Evolutionary conservation across 2,329 filamentous ascomycete genomes (phyloP).

Genomic region (Drechslerella dactyloides): DNA sequence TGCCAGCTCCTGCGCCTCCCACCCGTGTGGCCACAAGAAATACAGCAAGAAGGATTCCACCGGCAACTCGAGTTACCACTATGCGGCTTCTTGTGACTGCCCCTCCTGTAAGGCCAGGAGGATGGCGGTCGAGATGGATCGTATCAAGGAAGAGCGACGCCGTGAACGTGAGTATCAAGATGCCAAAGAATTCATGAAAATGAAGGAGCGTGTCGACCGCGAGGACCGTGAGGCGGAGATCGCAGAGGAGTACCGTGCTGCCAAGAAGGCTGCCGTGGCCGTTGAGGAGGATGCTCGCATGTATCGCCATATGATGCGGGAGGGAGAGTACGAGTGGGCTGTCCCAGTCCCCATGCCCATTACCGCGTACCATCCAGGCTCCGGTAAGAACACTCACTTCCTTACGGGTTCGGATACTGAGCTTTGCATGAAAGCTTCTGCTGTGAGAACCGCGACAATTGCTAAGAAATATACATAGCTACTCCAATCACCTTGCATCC

Average conservation of each 20-base stretch:
- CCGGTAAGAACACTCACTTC: constrained; percentile 9
- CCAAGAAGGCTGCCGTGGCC: constrained; percentile 12
- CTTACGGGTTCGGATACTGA: not conserved
- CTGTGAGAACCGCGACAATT: no score
- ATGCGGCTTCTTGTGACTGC: constrained; percentile 25
- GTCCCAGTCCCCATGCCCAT: constrained; percentile 11
- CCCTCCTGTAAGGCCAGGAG: constrained; percentile 40
- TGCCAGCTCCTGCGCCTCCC: constrained; percentile 5
- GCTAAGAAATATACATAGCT: constrained; percentile 11
- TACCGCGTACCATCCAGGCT: constrained; percentile 31
- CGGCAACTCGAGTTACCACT: constrained; percentile 27
- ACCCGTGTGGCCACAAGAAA: not conserved
- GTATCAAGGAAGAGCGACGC: constrained; percentile 33
- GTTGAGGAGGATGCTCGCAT: constrained; percentile 3
- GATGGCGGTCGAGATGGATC: constrained; percentile 38
- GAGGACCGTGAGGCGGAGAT: constrained; percentile 24
- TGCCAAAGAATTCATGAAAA: constrained; percentile 30
- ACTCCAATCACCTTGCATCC: constrained; percentile 31
- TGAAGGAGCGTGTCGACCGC: constrained; percentile 35
- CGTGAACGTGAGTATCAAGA: constrained; percentile 39
- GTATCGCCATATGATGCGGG: not conserved
- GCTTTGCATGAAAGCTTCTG: not conserved
- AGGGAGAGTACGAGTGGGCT: constrained; percentile 22
- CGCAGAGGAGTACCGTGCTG: constrained; percentile 30
- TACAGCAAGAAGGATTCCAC: constrained; percentile 9